Evolutionary conservation across 2,329 filamentous ascomycete species (phyloP), one percentile per base, ranked within the genome.

Genomic region (Graphiopsis chlorocephala): DNA sequence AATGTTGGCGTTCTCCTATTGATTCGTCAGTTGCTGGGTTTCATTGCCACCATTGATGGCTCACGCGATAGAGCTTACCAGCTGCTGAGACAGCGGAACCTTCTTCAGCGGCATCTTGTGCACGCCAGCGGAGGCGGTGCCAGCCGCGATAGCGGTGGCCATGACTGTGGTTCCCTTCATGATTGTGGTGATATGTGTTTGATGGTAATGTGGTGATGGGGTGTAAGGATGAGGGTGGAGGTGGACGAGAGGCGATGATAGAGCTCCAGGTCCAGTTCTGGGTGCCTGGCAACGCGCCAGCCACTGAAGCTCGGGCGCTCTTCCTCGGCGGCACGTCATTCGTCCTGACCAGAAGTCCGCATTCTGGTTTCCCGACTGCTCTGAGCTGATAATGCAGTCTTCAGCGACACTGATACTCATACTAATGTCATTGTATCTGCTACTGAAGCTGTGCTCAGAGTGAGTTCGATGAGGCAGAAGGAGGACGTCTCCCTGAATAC

Each of bases 81-180:
- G 87, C 84, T 98, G 95, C 79, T 98, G 92, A 58, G 89, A 86
- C 66, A 99, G 84, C 71, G 95, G 90, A 68, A 98, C 83, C 90
- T 99, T 99, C 86, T 97, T 91, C 76, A 99, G 89, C 62, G 67
- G 64, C 86, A 97, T 90, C 86, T 92, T 96, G 88, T 98, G 92
- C 71, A 97, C 85, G 75, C 88, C 92, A 73, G 92, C 94, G 77
- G 91, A 86, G 77, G 90, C 90, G 78, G 90, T 88, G 70, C 70
- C 90, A 76, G 93, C 85, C 84, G 96, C 87, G 83, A 89, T 85
- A 63, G 68, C 70, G 81, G 88, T 88, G 78, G 92, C 89, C 78
- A 92, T 84, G 77, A 97, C 80, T 75, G 93, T 83, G 81, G 89
- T 84, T 80, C 88, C 88, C 89, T 96, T 97, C 94, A 97, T 98